These are phyloP conservation scores for Pseudocercospora pini-densiflorae DNA, from an alignment of 2,329 filamentous ascomycete species.

Conservation along the genomic window DNA sequence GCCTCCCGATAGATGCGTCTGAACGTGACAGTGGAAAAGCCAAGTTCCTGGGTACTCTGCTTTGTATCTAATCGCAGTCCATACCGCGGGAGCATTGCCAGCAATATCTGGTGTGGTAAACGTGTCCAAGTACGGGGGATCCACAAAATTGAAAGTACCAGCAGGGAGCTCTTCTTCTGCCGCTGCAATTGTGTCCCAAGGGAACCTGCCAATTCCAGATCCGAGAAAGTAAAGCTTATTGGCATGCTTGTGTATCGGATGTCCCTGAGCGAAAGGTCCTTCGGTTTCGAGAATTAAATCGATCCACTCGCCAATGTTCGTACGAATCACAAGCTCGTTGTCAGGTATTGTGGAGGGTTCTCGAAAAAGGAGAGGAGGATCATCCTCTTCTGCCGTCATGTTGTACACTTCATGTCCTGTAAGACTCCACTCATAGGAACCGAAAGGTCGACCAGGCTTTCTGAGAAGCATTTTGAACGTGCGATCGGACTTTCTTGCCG, in stretches of 20 bases:
- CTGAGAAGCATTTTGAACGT: conserved; percentile 26
- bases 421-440: conserved; percentile 28
- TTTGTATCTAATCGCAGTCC: conserved; percentile 53
- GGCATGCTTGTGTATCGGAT: conserved; percentile 68
- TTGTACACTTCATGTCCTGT: conserved; percentile 24
- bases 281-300: conserved; percentile 37
- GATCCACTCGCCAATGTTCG: conserved; percentile 39
- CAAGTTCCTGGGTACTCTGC: conserved; percentile 52
- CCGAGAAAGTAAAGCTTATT: conserved; percentile 65
- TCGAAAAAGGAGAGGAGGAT: conserved; percentile 21
- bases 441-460: conserved; percentile 26
- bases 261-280: conserved; percentile 41
- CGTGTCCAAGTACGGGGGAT: conserved; percentile 61
- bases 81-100: conserved; percentile 30
- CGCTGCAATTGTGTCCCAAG: conserved; percentile 59
- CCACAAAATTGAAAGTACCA: conserved; percentile 60
- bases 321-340: conserved; percentile 23
- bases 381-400: conserved; percentile 21
- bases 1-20: conserved; percentile 52
- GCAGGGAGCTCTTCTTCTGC: conserved; percentile 50
- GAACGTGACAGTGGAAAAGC: conserved; percentile 57
- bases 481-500: conserved; percentile 18
- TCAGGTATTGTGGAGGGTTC: not conserved
- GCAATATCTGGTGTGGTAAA: conserved; percentile 34
- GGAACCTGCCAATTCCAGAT: conserved; percentile 51